These are phyloP conservation scores for Arctium lappa DNA, from an alignment of 129 eudicot species.

Conservation along the genomic window DNA sequence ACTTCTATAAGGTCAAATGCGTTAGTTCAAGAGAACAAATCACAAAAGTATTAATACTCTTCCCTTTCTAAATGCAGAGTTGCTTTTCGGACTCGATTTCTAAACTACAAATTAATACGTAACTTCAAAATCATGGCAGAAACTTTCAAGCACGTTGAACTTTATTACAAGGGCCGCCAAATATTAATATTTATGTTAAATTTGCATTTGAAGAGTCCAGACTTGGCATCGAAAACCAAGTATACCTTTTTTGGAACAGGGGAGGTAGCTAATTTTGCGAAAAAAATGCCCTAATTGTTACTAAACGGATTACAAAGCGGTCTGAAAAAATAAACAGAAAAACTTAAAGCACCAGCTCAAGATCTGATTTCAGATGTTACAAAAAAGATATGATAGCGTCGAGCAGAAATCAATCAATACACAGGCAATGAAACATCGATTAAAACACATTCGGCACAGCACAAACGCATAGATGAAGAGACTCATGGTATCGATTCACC, in stretches of 20 bases:
- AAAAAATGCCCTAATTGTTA: background rate
- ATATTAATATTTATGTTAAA: background rate
- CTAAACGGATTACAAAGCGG: background rate
- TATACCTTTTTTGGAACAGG: background rate
- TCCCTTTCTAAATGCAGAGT: background rate
- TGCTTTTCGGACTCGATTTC: background rate
- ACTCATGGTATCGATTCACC: background rate
- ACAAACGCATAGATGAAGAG: background rate
- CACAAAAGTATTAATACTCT: background rate
- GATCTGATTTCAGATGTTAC: conserved; percentile 6
- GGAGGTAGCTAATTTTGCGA: background rate
- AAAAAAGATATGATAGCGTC: background rate
- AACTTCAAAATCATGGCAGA: background rate
- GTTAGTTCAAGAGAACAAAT: background rate
- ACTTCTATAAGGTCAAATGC: background rate
- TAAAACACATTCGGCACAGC: background rate
- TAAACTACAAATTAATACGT: background rate
- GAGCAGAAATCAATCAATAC: background rate
- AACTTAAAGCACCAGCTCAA: background rate
- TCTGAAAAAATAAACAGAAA: background rate
- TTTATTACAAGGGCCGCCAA: background rate
- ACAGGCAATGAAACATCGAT: background rate
- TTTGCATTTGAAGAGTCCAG: background rate
- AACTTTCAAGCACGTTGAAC: background rate
- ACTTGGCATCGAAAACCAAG: background rate